Base-by-base conservation (phyloP, 2,329 filamentous ascomycete genomes). In the Phoma herbarum region DNA sequence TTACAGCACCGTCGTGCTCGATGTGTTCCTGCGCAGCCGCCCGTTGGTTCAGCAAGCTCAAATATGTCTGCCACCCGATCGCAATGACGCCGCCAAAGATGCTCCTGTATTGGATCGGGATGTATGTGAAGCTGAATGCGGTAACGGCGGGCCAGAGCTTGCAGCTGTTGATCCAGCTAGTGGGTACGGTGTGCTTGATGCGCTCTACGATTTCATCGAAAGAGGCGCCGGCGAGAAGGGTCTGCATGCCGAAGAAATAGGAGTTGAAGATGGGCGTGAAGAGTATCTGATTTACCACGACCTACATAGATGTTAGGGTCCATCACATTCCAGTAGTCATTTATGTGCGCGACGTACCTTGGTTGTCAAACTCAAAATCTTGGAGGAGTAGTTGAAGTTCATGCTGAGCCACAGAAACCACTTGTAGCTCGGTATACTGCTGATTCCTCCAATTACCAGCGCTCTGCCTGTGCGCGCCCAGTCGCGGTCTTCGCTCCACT, bases 41-140 rank as follows among this genome's bases (percentile, higher is more conserved):
- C 61, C 82, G 81, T 69, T 89, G 84, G 70, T 96, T 96, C 70
- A 96, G 77, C 76, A 88, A 90, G 66, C 88, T 91, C 67, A 97
- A 73, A 81, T 97, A 97, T 0, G 92, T 93, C 84, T 97, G 93
- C 93, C 93, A 97, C 0, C 90, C 91, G 50, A 97, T 89, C 1
- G 92, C 91, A 64, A 96, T 85, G 7, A 90, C 79, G 1, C 91
- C 76, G 35, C 90, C 87, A 67, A 97, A 95, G 16, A 96, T 84
- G 67, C 88, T 91, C 49, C 93, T 83, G 77, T 92, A 94, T 71
- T 94, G 88, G 46, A 92, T 82, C 25, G 88, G 86, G 4, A 97
- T 81, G 70, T 92, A 95, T n/a, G 90, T 87, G 71, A 97, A 96
- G 75, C 85, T 93, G 73, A 97, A 89, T 0, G 92, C 92, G 14